Evolutionary conservation across 768 basidiomycete species (phyloP).

Genomic region (Trametes elegans): DNA sequence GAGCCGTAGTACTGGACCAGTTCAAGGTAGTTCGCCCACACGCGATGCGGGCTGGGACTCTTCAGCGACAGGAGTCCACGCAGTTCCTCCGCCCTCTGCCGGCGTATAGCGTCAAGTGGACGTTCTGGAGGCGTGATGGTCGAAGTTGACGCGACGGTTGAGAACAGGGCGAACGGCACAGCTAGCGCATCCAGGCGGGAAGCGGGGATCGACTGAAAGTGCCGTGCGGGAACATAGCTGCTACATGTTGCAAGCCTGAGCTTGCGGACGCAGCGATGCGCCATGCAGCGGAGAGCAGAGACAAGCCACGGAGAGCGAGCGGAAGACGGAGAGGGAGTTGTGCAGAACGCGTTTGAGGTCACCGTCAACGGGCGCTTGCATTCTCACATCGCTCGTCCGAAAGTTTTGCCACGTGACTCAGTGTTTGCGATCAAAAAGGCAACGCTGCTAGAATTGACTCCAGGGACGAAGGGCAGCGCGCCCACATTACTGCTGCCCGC

Average conservation of each 20-base stretch:
- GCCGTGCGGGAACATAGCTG: constrained; percentile 6
- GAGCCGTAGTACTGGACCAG: constrained; percentile 48
- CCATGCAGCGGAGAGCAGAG: constrained; percentile 8
- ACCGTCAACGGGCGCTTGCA: constrained; percentile 6
- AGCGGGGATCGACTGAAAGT: constrained; percentile 5
- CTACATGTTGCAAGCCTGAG: constrained; percentile 11
- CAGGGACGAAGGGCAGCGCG: no score
- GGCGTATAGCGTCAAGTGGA: not conserved
- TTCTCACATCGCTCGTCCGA: not conserved
- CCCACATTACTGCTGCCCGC: no score
- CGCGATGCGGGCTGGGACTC: constrained; percentile 8
- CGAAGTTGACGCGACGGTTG: constrained; percentile 4
- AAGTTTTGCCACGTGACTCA: constrained; percentile 15
- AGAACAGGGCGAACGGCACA: not conserved
- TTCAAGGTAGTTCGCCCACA: constrained; percentile 66
- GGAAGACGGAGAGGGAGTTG: not conserved
- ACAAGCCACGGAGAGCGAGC: not conserved
- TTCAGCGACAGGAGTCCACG: not conserved
- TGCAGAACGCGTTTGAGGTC: not conserved
- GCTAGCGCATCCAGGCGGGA: constrained; percentile 9
- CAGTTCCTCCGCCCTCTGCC: not conserved
- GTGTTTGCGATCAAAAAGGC: not conserved
- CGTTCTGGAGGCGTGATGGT: not conserved
- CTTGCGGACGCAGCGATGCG: constrained; percentile 18
- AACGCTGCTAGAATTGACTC: no score